Evolutionary conservation across 139 green algal species (phyloP).

Genomic region (Ettlia oleoabundans): DNA sequence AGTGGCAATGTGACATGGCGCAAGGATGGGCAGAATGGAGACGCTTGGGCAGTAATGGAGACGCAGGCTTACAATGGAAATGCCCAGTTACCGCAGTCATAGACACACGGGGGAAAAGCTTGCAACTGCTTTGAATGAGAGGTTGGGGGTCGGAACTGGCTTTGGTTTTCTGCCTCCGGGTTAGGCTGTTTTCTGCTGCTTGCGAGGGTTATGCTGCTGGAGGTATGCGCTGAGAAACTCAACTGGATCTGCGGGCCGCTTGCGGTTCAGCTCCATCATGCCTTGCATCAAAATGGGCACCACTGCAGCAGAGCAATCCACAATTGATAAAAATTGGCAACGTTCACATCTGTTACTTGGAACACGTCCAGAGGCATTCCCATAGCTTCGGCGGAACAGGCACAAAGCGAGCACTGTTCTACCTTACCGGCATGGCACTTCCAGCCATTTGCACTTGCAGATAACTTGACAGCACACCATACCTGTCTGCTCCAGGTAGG

Average conservation of each 20-base stretch:
- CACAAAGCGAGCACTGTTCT: neutral
- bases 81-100: too few relatives aligned
- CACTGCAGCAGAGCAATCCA: slow-evolving; percentile 13
- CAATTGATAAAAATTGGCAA: neutral
- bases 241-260: slow-evolving; percentile 24
- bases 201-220: slow-evolving; percentile 29
- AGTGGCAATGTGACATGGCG: too few relatives aligned
- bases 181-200: slow-evolving; percentile 13
- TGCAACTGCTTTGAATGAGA: neutral
- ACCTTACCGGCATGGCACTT: neutral
- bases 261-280: slow-evolving; percentile 34
- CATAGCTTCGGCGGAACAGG: neutral
- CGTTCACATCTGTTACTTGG: neutral
- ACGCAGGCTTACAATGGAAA: too few relatives aligned
- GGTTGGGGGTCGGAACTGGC: neutral
- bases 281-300: slow-evolving; percentile 31
- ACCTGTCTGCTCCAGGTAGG: slow-evolving; percentile 29
- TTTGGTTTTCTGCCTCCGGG: neutral
- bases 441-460: neutral
- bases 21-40: too few relatives aligned
- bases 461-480: neutral
- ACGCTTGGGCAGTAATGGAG: too few relatives aligned
- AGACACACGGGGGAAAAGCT: neutral
- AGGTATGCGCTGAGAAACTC: slow-evolving; percentile 27
- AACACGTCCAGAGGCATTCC: neutral